Evolutionary conservation across 192 early-diverging fungal genomes (phyloP).

Genomic region (Umbelopsis ramanniana): DNA sequence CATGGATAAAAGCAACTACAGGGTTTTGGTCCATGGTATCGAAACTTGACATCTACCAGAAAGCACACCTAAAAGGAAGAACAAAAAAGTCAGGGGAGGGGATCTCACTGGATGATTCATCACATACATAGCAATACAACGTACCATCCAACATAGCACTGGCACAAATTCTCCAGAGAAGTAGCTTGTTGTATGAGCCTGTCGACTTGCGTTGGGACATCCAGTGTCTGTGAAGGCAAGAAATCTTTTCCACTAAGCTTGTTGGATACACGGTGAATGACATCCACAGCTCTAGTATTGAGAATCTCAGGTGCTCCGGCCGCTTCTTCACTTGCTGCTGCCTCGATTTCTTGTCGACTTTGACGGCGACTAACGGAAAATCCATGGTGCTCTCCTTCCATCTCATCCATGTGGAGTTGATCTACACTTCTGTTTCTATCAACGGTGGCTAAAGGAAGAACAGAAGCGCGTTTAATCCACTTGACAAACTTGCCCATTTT

Average conservation of each 20-base stretch:
- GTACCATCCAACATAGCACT: conserved; percentile 71
- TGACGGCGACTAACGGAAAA: conserved; percentile 44
- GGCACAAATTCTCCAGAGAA: conserved; percentile 88
- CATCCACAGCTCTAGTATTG: conserved; percentile 80
- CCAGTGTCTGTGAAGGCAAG: conserved; percentile 74
- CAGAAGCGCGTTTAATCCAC: neutral
- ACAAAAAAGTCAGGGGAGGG: neutral
- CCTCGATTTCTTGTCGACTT: conserved; percentile 50
- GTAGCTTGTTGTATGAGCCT: conserved; percentile 89
- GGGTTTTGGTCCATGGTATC: neutral
- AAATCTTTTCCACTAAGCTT: conserved; percentile 96
- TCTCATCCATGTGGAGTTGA: conserved; percentile 29
- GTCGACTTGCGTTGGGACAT: conserved; percentile 86
- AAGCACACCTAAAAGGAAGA: conserved; percentile 33
- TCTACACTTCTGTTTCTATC: conserved; percentile 37
- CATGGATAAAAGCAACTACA: too few species aligned
- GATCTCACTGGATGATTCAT: neutral
- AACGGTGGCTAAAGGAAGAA: neutral
- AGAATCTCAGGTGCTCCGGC: conserved; percentile 52
- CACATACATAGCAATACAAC: neutral
- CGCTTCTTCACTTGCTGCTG: conserved; percentile 34
- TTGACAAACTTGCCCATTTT: too few species aligned
- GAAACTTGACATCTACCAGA: conserved; percentile 48
- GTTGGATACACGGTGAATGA: conserved; percentile 89
- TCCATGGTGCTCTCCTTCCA: conserved; percentile 38